These are phyloP conservation scores for Sclerotinia subarctica DNA, from an alignment of 2,329 filamentous ascomycete genomes.

Conservation along the genomic window DNA sequence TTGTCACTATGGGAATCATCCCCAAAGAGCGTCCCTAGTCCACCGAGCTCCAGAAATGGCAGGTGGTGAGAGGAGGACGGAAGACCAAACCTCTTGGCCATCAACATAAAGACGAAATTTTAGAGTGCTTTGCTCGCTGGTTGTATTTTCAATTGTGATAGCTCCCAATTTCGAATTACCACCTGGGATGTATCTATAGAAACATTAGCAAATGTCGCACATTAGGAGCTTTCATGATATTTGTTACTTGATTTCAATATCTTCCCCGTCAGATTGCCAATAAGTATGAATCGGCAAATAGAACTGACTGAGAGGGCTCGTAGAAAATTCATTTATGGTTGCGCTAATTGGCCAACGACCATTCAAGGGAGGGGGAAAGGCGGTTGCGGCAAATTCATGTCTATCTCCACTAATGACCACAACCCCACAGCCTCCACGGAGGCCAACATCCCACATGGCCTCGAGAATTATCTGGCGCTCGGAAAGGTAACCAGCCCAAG, in stretches of 20 bases:
- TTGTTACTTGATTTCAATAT: slow-evolving; percentile 78
- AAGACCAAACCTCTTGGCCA: slow-evolving; percentile 74
- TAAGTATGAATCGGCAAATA: slow-evolving; percentile 85
- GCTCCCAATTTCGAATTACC: slow-evolving; percentile 88
- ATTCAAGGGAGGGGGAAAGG: slow-evolving; percentile 60
- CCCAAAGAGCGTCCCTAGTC: slow-evolving; percentile 37
- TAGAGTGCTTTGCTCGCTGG: slow-evolving; percentile 66
- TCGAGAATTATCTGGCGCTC: slow-evolving; percentile 80
- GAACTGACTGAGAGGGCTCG: slow-evolving; percentile 89
- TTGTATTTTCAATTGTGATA: slow-evolving; percentile 70
- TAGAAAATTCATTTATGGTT: slow-evolving; percentile 85
- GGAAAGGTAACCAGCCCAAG: slow-evolving; percentile 86
- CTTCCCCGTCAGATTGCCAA: slow-evolving; percentile 73
- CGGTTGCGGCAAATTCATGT: slow-evolving; percentile 95
- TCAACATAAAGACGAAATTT: slow-evolving; percentile 82
- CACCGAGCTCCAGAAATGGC: slow-evolving; percentile 29
- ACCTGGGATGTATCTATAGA: slow-evolving; percentile 66
- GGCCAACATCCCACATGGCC: slow-evolving; percentile 87
- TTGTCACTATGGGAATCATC: slow-evolving; percentile 21
- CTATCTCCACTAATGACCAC: slow-evolving; percentile 85
- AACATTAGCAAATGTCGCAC: slow-evolving; percentile 28
- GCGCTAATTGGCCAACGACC: slow-evolving; percentile 61
- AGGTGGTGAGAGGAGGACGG: slow-evolving; percentile 50
- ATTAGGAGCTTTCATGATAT: not conserved
- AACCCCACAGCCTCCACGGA: slow-evolving; percentile 67